Evolutionary conservation across 129 eudicot genomes (phyloP), one percentile per base, ranked within the genome.

Genomic region (sunflower (Helianthus annuus)): DNA sequence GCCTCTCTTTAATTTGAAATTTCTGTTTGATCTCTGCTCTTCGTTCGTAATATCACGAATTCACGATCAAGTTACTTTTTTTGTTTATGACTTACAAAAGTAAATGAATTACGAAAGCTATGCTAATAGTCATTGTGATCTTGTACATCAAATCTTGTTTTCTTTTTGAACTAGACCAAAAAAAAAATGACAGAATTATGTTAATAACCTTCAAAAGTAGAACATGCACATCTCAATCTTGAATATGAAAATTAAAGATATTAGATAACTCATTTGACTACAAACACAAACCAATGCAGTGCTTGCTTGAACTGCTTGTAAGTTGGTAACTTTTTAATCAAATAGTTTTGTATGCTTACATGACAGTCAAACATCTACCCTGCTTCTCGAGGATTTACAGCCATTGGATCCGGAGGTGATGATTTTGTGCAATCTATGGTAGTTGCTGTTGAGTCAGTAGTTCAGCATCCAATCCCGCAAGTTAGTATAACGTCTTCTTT

Each of bases 371-470:
- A 94, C 77, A 76, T 89, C 8, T 94, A 94, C 79, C 98, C 98
- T 49, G 86, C 93, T 54, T 91, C 81, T 67, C 84, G 98, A 87
- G 97, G 97, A 16, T 94, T 94, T 75, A 94, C 98, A 14, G 98
- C 98, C 19, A 94, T 94, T 75, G 98, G 98, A 68, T 87, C 96
- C 7, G 97, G 98, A 76, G 98, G 98, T 34, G 96, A 94, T 72
- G 98, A 94, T 79, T 94, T 94, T 79, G 98, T 94, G 81, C 93
- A 90, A 27, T 81, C 98, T 17, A 94, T 94, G 98, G 88, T 94
- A 46, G 82, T 90, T 81, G 98, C 98, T 71, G 98, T 94, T 65
- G 98, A 94, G 77, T 87, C 98, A 6, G 97, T 94, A 42, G 85
- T 94, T 79, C 80, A 90, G 54, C 85, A 87, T 15, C 89, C 93